phyloP scores from a whole-genome alignment of 2,329 filamentous ascomycete species.

The Stachybotrys elegans region DNA sequence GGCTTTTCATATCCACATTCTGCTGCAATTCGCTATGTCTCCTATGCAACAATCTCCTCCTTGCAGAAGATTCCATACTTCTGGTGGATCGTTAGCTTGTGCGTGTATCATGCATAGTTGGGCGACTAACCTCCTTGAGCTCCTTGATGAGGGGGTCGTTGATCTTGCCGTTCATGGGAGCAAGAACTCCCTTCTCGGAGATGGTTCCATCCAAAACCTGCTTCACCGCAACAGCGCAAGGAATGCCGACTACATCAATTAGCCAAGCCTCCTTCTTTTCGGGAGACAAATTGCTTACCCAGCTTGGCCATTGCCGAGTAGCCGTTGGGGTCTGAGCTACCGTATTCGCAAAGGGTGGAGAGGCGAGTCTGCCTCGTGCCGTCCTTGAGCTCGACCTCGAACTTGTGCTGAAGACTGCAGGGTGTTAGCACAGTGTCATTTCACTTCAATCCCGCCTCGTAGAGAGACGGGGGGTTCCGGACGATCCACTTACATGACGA shows the following conservation, averaged over 20 bases:
- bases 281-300: conserved; percentile 25
- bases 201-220: conserved; percentile 70
- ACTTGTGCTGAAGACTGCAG: conserved; percentile 64
- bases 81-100: background rate
- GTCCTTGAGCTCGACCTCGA: conserved; percentile 77
- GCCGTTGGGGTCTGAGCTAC: conserved; percentile 49
- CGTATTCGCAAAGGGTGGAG: conserved; percentile 76
- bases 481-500: conserved; percentile 50
- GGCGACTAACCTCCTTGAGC: conserved; percentile 50
- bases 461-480: background rate
- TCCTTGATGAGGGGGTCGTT: conserved; percentile 70
- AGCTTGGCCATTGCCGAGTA: conserved; percentile 82
- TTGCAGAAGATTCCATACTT: background rate
- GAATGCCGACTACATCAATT: conserved; percentile 54
- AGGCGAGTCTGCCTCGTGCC: conserved; percentile 71
- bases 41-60: background rate
- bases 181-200: conserved; percentile 65
- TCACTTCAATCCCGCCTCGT: background rate
- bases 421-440: background rate
- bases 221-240: conserved; percentile 60
- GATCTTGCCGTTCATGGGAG: conserved; percentile 67
- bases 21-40: too few species aligned
- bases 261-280: background rate
- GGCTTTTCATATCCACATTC: too few species aligned
- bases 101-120: background rate